A percentile compares a stretch with the other conserved stretches of the same genome.
These are phyloP conservation scores for Fusarium armeniacum DNA, from an alignment of 2,329 filamentous ascomycete genomes.

Conservation along the genomic window DNA sequence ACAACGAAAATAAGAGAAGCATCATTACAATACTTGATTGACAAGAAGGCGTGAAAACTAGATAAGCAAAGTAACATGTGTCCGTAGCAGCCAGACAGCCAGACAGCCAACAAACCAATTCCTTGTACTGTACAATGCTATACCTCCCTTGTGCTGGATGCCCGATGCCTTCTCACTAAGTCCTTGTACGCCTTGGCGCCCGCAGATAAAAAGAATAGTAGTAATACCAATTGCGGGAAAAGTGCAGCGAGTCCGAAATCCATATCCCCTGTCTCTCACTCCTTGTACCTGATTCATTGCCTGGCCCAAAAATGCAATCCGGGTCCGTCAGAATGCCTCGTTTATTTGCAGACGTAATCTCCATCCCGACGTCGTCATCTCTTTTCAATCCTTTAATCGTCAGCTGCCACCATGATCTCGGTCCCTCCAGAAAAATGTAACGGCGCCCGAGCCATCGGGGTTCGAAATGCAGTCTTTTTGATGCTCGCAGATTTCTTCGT, in stretches of 20 bases:
- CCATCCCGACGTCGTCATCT: slow-evolving; percentile 24
- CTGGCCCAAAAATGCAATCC: slow-evolving; percentile 15
- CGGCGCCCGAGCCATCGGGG: slow-evolving; percentile 39
- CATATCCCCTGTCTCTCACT: slow-evolving; percentile 4
- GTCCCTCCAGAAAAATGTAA: slow-evolving; percentile 40
- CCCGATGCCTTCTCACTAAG: no score
- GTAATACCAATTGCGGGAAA: slow-evolving; percentile 9
- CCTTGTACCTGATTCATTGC: slow-evolving; percentile 22
- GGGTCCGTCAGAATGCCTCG: slow-evolving; percentile 37
- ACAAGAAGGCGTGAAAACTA: slow-evolving; percentile 36
- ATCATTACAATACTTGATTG: slow-evolving; percentile 34
- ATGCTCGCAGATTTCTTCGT: slow-evolving; percentile 36
- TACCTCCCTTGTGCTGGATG: slow-evolving; percentile 7
- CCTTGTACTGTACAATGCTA: slow-evolving; percentile 42
- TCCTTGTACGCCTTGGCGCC: slow-evolving; percentile 37
- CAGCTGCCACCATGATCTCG: slow-evolving; percentile 45
- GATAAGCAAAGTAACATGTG: slow-evolving; percentile 32
- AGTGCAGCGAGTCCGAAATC: slow-evolving; percentile 19
- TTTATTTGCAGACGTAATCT: slow-evolving; percentile 30
- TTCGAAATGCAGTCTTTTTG: slow-evolving; percentile 26
- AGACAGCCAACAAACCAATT: slow-evolving; percentile 22
- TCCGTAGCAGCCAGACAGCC: slow-evolving; percentile 25
- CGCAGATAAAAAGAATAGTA: slow-evolving; percentile 15
- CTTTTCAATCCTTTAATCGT: slow-evolving; percentile 24
- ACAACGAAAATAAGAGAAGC: slow-evolving; percentile 6